Evolutionary conservation across 177 flowering plant species (phyloP), one percentile per base, ranked within the genome.

Genomic region (Tripterygium wilfordii): DNA sequence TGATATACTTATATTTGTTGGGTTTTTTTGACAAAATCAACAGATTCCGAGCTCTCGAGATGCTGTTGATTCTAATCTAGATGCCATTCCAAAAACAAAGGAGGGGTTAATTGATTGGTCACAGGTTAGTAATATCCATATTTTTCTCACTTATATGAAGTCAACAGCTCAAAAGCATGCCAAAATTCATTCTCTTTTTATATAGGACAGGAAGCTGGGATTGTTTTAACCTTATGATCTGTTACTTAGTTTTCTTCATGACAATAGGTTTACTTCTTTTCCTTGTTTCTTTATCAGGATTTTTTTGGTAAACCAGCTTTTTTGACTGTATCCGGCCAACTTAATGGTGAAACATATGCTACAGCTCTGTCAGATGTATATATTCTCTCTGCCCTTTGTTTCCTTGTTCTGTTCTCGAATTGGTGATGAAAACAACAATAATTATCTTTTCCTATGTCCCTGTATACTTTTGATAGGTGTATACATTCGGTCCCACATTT

Each of bases 401-500:
- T 26, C 39, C 5, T 43, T 10, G 2, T 35, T 33, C 35, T 19
- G 15, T 30, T 31, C 3, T 1, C 13, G 46, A 1, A 22, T 17
- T 26, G 45, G 22, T 26, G 16, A 22, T 36, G 12, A 15, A 12
- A 39, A 1, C n/a, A 10, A 26, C 4, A 35, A 15, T 5, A 36
- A 25, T 2, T 17, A 2, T 49, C 9, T 24, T 5, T 18, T 9
- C 4, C 16, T 4, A 28, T 32, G 3, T 23, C 1, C 4, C 14
- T 21, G 32, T 14, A 27, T 37, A 29, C 12, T 46, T 31, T 14
- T 61, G 48, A 44, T 79, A 92, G 98, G 95, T 92, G 21, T 94
- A 90, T 65, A 90, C 99, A 36, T 94, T 94, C 70, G 99, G 97
- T 42, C 99, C 99, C 26, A 94, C 99, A 53, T 94, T 94, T 65